Percentiles rank a stretch among this genome's conserved stretches.
These are phyloP conservation scores for Melastoma candidum DNA, from an alignment of 441 rosid species.

Conservation along the genomic window DNA sequence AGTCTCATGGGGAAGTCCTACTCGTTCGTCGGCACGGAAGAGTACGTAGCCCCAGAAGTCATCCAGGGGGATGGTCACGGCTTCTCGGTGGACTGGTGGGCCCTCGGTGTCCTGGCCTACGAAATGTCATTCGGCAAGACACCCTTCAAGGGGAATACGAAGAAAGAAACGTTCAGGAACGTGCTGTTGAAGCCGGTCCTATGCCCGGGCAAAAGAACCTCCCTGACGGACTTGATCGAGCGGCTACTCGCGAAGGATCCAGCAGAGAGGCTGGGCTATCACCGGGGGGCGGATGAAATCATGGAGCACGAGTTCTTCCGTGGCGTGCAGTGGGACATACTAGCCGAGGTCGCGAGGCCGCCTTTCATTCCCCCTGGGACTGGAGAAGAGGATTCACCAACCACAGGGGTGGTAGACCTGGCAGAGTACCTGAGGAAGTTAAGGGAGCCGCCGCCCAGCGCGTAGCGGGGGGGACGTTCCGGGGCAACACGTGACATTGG, in stretches of 20 bases:
- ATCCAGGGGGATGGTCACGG: conserved; percentile 82
- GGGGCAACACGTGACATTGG: no score
- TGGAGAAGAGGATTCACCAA: conserved; percentile 24
- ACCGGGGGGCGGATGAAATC: conserved; percentile 60
- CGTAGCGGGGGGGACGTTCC: conserved; percentile 18
- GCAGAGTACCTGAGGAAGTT: conserved; percentile 40
- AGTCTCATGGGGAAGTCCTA: conserved; percentile 50
- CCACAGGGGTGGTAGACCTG: conserved; percentile 29
- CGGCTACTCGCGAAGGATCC: conserved; percentile 72
- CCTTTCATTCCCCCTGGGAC: conserved; percentile 61
- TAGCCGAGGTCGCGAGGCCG: conserved; percentile 64
- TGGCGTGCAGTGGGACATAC: conserved; percentile 65
- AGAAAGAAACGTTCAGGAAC: conserved; percentile 82
- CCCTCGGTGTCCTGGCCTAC: conserved; percentile 65
- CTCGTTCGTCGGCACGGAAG: conserved; percentile 92
- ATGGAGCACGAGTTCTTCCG: conserved; percentile 67
- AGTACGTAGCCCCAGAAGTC: conserved; percentile 85
- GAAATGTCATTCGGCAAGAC: conserved; percentile 80
- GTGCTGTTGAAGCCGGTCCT: conserved; percentile 47
- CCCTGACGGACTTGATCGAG: conserved; percentile 53
- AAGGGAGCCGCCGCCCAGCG: conserved; percentile 37
- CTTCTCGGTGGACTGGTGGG: conserved; percentile 98
- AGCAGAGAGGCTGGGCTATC: conserved; percentile 49
- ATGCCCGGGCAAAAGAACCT: conserved; percentile 45
- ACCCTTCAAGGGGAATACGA: conserved; percentile 61